A percentile compares a stretch with the other conserved stretches of the same genome.
phyloP scores from a whole-genome alignment of 768 basidiomycete genomes.

The Leccinellum luteum region DNA sequence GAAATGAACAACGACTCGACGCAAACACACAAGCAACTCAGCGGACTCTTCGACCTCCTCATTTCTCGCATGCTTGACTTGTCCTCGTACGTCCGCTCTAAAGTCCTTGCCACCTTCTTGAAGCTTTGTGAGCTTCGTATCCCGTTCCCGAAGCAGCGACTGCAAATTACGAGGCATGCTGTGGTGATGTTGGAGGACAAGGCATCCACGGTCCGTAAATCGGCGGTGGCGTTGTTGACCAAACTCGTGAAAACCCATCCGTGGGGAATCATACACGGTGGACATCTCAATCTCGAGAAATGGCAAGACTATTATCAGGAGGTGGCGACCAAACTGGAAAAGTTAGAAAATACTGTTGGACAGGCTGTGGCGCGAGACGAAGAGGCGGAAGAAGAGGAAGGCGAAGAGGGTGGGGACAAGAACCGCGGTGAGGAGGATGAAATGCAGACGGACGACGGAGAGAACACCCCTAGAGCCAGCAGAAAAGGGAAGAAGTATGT shows the following conservation, averaged over 20 bases:
- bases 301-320: conserved; percentile 74
- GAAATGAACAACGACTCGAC: conserved; percentile 47
- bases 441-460: conserved; percentile 25
- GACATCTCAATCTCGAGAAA: conserved; percentile 63
- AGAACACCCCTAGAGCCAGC: conserved; percentile 27
- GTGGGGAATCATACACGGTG: conserved; percentile 82
- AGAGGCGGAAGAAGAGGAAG: conserved; percentile 29
- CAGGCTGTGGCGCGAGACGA: conserved; percentile 54
- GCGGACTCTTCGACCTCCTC: conserved; percentile 76
- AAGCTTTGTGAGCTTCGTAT: conserved; percentile 72
- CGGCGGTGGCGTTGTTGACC: conserved; percentile 71
- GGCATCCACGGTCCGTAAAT: conserved; percentile 81
- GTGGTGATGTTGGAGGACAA: conserved; percentile 87
- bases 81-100: conserved; percentile 88
- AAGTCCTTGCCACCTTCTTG: conserved; percentile 74
- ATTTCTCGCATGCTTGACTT: conserved; percentile 86
- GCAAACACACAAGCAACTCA: conserved; percentile 65
- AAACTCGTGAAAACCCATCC: conserved; percentile 85
- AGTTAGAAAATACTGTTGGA: conserved; percentile 65
- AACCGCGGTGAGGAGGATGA: conserved; percentile 35
- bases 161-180: conserved; percentile 72
- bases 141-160: conserved; percentile 86
- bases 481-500: conserved; percentile 33
- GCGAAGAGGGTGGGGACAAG: conserved; percentile 37
- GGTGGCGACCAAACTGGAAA: conserved; percentile 61